Evolutionary conservation across 805 yeast genomes (phyloP), one percentile per base, ranked within the genome.

Genomic region (Saturnispora hagleri): DNA sequence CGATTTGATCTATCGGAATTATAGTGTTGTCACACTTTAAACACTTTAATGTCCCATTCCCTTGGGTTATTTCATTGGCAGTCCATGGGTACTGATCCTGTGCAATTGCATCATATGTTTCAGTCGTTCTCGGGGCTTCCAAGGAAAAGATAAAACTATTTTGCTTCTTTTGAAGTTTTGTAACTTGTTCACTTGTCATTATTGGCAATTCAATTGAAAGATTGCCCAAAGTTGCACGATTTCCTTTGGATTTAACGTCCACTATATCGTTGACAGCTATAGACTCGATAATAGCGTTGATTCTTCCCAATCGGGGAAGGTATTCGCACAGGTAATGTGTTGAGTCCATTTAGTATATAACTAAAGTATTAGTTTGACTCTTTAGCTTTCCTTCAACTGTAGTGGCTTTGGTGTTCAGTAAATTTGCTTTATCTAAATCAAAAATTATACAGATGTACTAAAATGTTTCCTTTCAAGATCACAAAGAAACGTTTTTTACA

Each of bases 1-100:
- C 22, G 17, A 72, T 62, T 0, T 62, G 47, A 0, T 42, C n/a
- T 75, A 79, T 13, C 28, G 53, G 43, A 67, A 71, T 55, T 3
- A 65, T 12, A 5, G 18, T 15, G 2, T 7, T 7, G 7, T 40
- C 5, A 47, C 69, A 66, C 2, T 46, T 22, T 2, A 2, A 8
- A 46, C 69, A 65, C 6, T 36, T 28, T n/a, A 60, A 57, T 17
- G 17, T 34, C 4, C 45, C 45, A 10, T 34, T 43, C 3, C 53
- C 22, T 8, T 36, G 17, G n/a, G 12, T 45, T 17, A 63, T 40
- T 26, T 56, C 53, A 15, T 55, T 50, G 4, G 57, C 35, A 24
- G 62, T 57, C 70, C 69, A 65, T 50, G 56, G 60, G 43, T 56
- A 57, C 17, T 46, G 44, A 47, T 64, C 64, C 2, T 55, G 51